Base-by-base conservation (phyloP, 1,284 basidiomycete species). In the Sporisorium reilianum region DNA sequence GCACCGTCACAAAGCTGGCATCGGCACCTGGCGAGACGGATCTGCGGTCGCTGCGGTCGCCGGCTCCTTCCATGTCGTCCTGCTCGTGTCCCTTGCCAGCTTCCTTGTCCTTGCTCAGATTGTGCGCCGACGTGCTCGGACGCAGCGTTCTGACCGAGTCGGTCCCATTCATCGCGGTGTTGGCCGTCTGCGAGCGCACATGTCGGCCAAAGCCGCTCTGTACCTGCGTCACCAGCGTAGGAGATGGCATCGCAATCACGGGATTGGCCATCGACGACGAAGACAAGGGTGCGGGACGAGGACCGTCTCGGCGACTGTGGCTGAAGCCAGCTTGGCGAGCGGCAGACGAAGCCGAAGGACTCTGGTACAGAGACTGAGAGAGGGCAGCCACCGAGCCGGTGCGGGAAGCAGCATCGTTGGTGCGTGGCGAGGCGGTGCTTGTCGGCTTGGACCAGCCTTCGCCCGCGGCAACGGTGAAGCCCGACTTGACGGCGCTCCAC, bases 401-500 rank as follows among this genome's bases (percentile, higher is more conserved):
- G n/a, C 45, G 59, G 22, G 54, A 25, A 22, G 40, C 38, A 26
- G 32, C 30, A 9, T 61, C 55, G 42, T 57, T 61, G 53, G 25
- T 20, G 11, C 62, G 69, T 22, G 69, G 49, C 20, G 63, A 51
- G 23, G 64, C 44, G 9, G 46, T 54, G 12, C 42, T 52, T 18
- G 55, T 36, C 10, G 68, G 40, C 41, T 62, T 71, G 11, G 63
- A 54, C 60, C 63, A 68, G 7, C 68, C 55, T 20, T 71, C 68
- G 20, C 61, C 55, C 0, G 64, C 44, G 2, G 65, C 62, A 46
- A 42, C 68, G 12, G 64, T 74, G 54, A 82, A 82, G 41, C 79
- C 79, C 7, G 79, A 75, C 70, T 82, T 82, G 70, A 82, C 80
- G 6, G 80, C 79, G 51, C 75, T 79, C 80, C 80, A 82, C 80